Conservation (phyloP, 331 rosid species). For the Stylosanthes scabra region DNA sequence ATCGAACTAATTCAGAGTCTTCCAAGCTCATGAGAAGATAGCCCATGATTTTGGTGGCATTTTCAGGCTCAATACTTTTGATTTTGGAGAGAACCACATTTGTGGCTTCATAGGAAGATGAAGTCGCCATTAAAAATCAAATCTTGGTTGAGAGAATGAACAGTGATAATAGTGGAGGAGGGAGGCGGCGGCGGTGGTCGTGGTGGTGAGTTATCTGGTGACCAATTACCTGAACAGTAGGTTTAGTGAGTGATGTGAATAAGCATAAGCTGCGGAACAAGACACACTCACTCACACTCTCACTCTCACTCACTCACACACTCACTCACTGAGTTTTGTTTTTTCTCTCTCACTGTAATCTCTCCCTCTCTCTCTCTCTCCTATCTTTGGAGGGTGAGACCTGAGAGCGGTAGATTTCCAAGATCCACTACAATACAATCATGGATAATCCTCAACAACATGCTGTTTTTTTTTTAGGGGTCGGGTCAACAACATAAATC, state of each 20-base stretch:
- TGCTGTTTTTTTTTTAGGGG: too few relatives aligned
- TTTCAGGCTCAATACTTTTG: slow-evolving; percentile 87
- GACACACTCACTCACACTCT: slow-evolving; percentile 7
- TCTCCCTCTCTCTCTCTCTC: slow-evolving; percentile 51
- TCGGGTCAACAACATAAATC: too few relatives aligned
- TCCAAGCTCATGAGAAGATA: slow-evolving; percentile 84
- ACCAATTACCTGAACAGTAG: slow-evolving; percentile 39
- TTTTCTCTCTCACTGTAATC: slow-evolving; percentile 45
- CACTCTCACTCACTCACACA: background rate
- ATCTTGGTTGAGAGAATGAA: background rate
- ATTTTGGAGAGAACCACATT: slow-evolving; percentile 81
- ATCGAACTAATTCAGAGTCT: slow-evolving; percentile 74
- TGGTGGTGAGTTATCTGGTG: background rate
- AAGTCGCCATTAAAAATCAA: slow-evolving; percentile 74
- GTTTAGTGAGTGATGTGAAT: slow-evolving; percentile 28
- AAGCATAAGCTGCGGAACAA: background rate
- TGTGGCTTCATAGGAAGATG: slow-evolving; percentile 90
- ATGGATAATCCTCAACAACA: slow-evolving; percentile 39
- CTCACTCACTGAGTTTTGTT: background rate
- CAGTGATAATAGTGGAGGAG: background rate
- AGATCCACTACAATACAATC: slow-evolving; percentile 41
- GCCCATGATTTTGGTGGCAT: slow-evolving; percentile 99
- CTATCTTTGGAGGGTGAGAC: slow-evolving; percentile 46
- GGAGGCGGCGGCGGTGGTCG: too few relatives aligned
- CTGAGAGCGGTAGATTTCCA: slow-evolving; percentile 48